phyloP scores from a whole-genome alignment of 768 basidiomycete species.

The Hygrocybe coccinea region DNA sequence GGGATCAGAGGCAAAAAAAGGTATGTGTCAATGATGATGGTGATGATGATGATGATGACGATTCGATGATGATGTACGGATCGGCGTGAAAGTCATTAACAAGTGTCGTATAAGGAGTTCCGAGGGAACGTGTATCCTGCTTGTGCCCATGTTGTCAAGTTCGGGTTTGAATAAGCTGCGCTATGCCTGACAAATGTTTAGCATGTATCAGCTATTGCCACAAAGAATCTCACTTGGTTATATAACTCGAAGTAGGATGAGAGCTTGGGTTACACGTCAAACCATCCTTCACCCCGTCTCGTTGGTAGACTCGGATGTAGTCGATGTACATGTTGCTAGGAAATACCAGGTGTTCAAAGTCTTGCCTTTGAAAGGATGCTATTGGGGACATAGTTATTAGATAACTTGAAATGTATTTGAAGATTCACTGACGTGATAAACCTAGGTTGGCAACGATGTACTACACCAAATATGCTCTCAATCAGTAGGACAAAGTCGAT shows the following conservation, averaged over 20 bases:
- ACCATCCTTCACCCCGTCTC: constrained; percentile 59
- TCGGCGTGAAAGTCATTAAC: constrained; percentile 21
- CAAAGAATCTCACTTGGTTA: constrained; percentile 44
- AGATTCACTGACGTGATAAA: constrained; percentile 46
- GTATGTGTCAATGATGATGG: not conserved
- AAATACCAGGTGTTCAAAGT: constrained; percentile 69
- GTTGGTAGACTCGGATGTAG: constrained; percentile 87
- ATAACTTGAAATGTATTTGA: not conserved
- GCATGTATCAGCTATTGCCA: not conserved
- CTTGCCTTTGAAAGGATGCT: constrained; percentile 64
- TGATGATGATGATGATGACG: not conserved
- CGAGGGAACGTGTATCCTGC: constrained; percentile 74
- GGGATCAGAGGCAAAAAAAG: no score
- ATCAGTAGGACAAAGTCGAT: not conserved
- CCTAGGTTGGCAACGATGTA: constrained; percentile 84
- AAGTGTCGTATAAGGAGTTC: constrained; percentile 49
- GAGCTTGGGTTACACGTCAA: constrained; percentile 76
- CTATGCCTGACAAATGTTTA: constrained; percentile 32
- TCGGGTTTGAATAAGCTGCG: constrained; percentile 67
- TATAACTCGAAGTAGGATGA: constrained; percentile 79
- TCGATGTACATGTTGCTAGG: constrained; percentile 81
- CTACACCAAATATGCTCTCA: constrained; percentile 33
- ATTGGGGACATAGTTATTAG: not conserved
- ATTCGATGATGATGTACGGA: not conserved
- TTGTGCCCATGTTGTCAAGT: constrained; percentile 79